phyloP scores from a whole-genome alignment of 2,329 filamentous ascomycete species.

The Phaeosphaeria sp. region DNA sequence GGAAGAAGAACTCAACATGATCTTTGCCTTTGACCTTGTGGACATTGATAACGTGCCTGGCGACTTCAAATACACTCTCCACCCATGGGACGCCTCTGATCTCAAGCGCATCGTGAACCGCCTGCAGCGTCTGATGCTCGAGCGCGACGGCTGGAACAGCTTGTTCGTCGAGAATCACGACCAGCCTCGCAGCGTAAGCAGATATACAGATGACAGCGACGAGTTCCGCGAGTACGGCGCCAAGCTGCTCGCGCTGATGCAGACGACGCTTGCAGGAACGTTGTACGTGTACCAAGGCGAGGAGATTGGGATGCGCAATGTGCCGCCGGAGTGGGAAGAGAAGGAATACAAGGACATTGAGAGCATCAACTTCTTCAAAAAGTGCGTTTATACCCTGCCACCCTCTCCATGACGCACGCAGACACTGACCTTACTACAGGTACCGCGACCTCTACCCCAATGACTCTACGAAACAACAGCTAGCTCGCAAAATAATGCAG shows the following conservation, averaged over 20 bases:
- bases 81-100: slow-evolving; percentile 43
- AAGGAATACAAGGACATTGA: slow-evolving; percentile 62
- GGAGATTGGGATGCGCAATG: slow-evolving; percentile 60
- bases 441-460: slow-evolving; percentile 39
- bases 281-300: slow-evolving; percentile 59
- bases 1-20: slow-evolving; percentile 68
- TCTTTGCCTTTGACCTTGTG: slow-evolving; percentile 62
- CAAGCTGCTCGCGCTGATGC: slow-evolving; percentile 58
- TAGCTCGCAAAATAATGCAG: slow-evolving; percentile 54
- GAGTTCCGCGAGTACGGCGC: slow-evolving; percentile 54
- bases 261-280: slow-evolving; percentile 56
- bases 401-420: no score
- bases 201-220: slow-evolving; percentile 58
- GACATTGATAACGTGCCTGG: slow-evolving; percentile 47
- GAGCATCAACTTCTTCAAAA: slow-evolving; percentile 62
- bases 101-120: slow-evolving; percentile 42
- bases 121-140: slow-evolving; percentile 47
- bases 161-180: slow-evolving; percentile 62
- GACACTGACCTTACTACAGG: no score
- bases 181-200: slow-evolving; percentile 57
- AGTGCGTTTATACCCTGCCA: slow-evolving; percentile 26
- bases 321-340: slow-evolving; percentile 50
- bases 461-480: slow-evolving; percentile 31
- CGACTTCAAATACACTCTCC: slow-evolving; percentile 44
- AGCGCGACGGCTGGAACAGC: slow-evolving; percentile 54